These are phyloP conservation scores for Globisporangium apiculatum DNA, from an alignment of 352 stramenopile species.

Conservation along the genomic window DNA sequence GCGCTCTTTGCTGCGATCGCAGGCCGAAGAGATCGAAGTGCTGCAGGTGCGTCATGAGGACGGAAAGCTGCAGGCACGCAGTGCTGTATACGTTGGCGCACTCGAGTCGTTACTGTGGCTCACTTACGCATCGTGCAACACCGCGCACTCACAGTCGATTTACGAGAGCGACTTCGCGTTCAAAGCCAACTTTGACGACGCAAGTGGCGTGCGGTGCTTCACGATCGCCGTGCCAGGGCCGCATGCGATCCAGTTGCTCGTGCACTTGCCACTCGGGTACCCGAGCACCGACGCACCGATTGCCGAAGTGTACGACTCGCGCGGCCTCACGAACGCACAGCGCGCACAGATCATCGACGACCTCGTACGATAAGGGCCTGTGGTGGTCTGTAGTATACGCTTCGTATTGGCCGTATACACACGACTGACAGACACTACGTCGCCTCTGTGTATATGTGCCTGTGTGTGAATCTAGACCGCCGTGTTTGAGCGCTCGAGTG, in stretches of 20 bases:
- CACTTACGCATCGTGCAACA: neutral
- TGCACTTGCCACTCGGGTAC: conserved; percentile 70
- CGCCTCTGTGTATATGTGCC: neutral
- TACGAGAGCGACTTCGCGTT: conserved; percentile 64
- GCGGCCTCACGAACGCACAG: conserved; percentile 65
- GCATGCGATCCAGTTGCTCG: conserved; percentile 57
- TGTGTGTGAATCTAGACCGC: conserved; percentile 1
- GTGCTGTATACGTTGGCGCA: neutral
- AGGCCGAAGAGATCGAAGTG: conserved; percentile 74
- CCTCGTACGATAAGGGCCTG: conserved; percentile 21
- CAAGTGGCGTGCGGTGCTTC: conserved; percentile 37
- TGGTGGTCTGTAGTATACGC: too few relatives aligned
- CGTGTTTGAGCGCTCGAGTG: conserved; percentile 65
- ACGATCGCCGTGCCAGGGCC: conserved; percentile 49
- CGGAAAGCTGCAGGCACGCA: too few relatives aligned
- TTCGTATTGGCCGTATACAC: too few relatives aligned
- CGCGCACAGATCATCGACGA: conserved; percentile 55
- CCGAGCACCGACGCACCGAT: conserved; percentile 61
- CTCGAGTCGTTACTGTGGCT: neutral
- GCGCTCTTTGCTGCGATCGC: neutral
- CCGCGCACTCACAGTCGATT: conserved; percentile 40
- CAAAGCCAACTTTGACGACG: conserved; percentile 38
- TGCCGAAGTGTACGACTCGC: conserved; percentile 76
- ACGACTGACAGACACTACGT: too few relatives aligned
- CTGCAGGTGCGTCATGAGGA: conserved; percentile 36